phyloP scores from a whole-genome alignment of 345 rosid species.

The Carallia pectinifolia region DNA sequence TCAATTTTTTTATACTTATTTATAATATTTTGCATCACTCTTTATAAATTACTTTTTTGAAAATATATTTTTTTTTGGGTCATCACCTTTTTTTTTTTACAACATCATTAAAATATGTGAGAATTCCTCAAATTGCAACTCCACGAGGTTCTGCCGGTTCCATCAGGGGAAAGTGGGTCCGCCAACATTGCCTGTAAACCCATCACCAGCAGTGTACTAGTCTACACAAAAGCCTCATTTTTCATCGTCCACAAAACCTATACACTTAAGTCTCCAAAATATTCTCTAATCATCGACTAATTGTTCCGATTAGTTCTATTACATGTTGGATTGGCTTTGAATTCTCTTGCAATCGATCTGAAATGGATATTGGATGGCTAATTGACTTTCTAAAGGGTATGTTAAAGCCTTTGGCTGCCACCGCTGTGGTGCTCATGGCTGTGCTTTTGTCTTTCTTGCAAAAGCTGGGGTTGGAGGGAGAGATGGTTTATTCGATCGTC shows the following conservation, averaged over 20 bases:
- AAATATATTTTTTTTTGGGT: too few species aligned
- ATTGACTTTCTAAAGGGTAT: constrained; percentile 58
- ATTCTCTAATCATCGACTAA: background rate
- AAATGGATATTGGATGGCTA: constrained; percentile 57
- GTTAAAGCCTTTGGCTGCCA: constrained; percentile 80
- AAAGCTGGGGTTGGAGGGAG: constrained; percentile 68
- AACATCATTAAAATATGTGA: too few species aligned
- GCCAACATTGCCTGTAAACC: background rate
- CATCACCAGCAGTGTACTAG: background rate
- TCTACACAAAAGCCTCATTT: too few species aligned
- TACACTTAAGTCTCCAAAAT: background rate
- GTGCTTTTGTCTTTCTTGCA: constrained; percentile 56
- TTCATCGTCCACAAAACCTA: background rate
- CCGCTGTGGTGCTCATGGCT: constrained; percentile 71
- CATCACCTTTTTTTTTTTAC: too few species aligned
- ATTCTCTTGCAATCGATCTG: background rate
- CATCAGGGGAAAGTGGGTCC: constrained; percentile 31
- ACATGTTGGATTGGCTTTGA: background rate
- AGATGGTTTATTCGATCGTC: constrained; percentile 69
- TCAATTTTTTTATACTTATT: too few species aligned
- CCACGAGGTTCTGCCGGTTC: constrained; percentile 17
- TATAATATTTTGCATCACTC: too few species aligned
- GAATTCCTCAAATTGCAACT: background rate
- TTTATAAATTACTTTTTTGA: too few species aligned
- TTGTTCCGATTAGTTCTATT: background rate